phyloP scores from a whole-genome alignment of 306 rosid species.

The Echinosophora koreensis region DNA sequence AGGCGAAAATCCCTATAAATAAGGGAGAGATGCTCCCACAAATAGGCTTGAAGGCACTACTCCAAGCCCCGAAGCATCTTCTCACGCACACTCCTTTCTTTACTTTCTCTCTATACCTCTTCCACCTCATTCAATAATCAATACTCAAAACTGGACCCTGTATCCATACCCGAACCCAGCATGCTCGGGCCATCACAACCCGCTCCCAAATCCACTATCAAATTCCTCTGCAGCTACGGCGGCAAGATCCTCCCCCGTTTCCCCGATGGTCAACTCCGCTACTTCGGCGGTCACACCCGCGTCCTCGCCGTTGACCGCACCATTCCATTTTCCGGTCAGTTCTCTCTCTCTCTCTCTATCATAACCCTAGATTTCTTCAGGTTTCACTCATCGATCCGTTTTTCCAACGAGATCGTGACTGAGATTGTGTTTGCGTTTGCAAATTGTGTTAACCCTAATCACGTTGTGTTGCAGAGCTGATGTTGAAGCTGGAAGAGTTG shows the following conservation, averaged over 20 bases:
- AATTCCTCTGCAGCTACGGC: constrained; percentile 91
- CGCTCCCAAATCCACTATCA: constrained; percentile 58
- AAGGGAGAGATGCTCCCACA: constrained; percentile 47
- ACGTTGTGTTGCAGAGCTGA: constrained; percentile 65
- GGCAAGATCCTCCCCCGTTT: constrained; percentile 95
- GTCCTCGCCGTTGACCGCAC: constrained; percentile 80
- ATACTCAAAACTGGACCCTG: background rate
- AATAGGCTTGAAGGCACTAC: constrained; percentile 66
- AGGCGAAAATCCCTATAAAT: constrained; percentile 61
- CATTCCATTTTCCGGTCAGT: constrained; percentile 82
- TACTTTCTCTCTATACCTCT: background rate
- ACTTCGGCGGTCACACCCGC: constrained; percentile 90
- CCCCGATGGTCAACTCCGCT: constrained; percentile 95
- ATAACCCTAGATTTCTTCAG: background rate
- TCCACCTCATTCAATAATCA: background rate
- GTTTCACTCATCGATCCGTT: background rate
- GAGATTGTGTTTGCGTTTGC: constrained; percentile 39
- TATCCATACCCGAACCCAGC: constrained; percentile 12
- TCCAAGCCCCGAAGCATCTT: constrained; percentile 39
- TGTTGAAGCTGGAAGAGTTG: constrained; percentile 71
- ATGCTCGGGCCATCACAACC: constrained; percentile 62
- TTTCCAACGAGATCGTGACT: constrained; percentile 32
- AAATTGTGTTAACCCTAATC: constrained; percentile 10
- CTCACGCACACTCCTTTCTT: background rate
- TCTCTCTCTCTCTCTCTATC: constrained; percentile 1